Base-by-base conservation (phyloP, 1,284 basidiomycete genomes). In the Puccinia horiana region DNA sequence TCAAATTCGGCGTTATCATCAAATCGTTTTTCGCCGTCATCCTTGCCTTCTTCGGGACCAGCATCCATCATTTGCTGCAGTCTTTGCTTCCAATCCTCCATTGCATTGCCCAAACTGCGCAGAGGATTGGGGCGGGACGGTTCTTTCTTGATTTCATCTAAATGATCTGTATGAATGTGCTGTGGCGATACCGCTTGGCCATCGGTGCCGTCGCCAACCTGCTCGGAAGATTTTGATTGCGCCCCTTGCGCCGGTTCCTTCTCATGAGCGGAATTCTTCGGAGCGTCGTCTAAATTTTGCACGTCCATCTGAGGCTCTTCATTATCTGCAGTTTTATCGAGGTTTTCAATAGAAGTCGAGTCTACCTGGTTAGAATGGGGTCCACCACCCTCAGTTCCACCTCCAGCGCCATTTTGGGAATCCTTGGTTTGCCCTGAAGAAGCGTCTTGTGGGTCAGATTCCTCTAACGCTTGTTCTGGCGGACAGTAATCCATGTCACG, bases 41-140 rank as follows among this genome's bases (percentile, higher is more conserved):
- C 67, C 29, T 40, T n/a, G 70, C 42, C 16, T 35, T 73, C 44
- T 61, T 65, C 47, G 18, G 56, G 58, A n/a, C 23, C 26, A 26
- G 49, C n/a, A 72, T 81, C 79, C n/a, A 61, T 56, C 49, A 81
- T 81, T 23, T 61, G 37, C n/a, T 81, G 79, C 32, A 81, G 70
- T 74, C 70, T 29, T 18, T 70, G 69, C 58, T 61, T 81, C 79
- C 79, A 81, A 52, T 63, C 56, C 35, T 74, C 79, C 70, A 81
- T 73, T 9, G 79, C 54, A 49, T 81, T 72, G 23, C 70, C 79
- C 37, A 81, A 61, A 52, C 52, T 20, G 23, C 79, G 69, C 70
- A 74, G 52, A 20, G 69, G 70, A 54, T 81, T 81, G 20, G 79
- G 69, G 18, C 40, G 32, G 3, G 37, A 5, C 20, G 58, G 12